Evolutionary conservation across 1,284 basidiomycete species (phyloP).

Genomic region (Schizophyllum commune): DNA sequence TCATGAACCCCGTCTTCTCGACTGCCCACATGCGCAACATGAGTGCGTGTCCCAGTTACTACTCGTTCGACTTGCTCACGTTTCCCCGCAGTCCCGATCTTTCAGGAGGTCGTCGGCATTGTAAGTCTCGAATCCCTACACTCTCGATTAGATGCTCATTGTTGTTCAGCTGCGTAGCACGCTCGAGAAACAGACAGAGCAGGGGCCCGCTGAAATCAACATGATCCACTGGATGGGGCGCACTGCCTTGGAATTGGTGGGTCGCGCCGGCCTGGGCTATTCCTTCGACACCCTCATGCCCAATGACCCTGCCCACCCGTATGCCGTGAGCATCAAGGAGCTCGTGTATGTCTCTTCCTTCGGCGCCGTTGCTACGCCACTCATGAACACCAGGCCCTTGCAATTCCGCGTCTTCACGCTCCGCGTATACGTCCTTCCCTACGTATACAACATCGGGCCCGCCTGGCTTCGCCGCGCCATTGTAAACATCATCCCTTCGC

Average conservation of each 20-base stretch:
- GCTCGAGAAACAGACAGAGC: constrained; percentile 3
- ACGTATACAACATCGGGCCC: constrained; percentile 25
- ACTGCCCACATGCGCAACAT: constrained; percentile 34
- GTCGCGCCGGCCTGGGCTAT: constrained; percentile 25
- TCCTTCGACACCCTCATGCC: constrained; percentile 29
- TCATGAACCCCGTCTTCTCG: constrained; percentile 43
- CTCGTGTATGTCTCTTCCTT: constrained; percentile 12
- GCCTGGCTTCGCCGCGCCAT: constrained; percentile 27
- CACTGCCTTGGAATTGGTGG: constrained; percentile 26
- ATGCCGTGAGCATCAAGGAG: constrained; percentile 22
- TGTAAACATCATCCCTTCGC: constrained; percentile 26
- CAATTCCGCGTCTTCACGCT: constrained; percentile 13
- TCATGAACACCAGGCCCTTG: constrained; percentile 14
- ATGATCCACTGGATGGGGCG: constrained; percentile 33
- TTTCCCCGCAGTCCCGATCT: constrained; percentile 12
- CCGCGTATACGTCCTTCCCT: constrained; percentile 22
- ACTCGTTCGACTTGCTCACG: constrained; percentile 25
- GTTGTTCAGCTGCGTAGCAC: constrained; percentile 1
- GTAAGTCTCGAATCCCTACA: background rate
- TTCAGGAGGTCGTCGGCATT: constrained; percentile 3
- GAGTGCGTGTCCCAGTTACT: constrained; percentile 27
- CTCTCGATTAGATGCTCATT: background rate
- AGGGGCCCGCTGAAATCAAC: constrained; percentile 26
- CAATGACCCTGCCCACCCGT: constrained; percentile 18
- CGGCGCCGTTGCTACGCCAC: background rate